These are phyloP conservation scores for Knoxdaviesia proteae DNA, from an alignment of 2,329 filamentous ascomycete species.

Conservation along the genomic window DNA sequence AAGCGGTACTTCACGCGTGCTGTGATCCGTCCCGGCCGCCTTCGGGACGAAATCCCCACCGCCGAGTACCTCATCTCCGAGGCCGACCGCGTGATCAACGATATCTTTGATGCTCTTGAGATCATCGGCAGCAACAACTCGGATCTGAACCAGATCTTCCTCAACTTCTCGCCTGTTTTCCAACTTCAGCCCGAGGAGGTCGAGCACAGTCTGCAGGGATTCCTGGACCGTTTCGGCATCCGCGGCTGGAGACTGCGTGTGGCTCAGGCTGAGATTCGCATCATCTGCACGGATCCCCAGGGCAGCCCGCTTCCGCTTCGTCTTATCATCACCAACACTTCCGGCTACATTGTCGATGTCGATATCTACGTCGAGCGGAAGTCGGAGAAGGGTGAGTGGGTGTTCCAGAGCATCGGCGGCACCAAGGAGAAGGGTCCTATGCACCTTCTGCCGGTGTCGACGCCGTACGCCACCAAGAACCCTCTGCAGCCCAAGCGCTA, in stretches of 20 bases:
- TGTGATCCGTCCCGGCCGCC: slow-evolving; percentile 78
- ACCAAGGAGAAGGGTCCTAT: slow-evolving; percentile 89
- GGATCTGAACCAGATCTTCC: slow-evolving; percentile 98
- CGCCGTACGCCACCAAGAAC: slow-evolving; percentile 94
- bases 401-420: slow-evolving; percentile 94
- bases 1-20: slow-evolving; percentile 98
- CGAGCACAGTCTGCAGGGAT: slow-evolving; percentile 79
- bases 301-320: slow-evolving; percentile 78
- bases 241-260: slow-evolving; percentile 93
- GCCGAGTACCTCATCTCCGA: slow-evolving; percentile 96
- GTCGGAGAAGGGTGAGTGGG: slow-evolving; percentile 93
- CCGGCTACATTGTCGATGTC: slow-evolving; percentile 90
- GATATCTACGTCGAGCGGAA: slow-evolving; percentile 97
- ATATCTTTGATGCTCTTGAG: slow-evolving; percentile 92
- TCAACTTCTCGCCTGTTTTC: slow-evolving; percentile 98
- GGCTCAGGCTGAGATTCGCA: slow-evolving; percentile 91
- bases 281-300: slow-evolving; percentile 79
- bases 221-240: slow-evolving; percentile 88
- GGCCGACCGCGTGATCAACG: slow-evolving; percentile 87
- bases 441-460: slow-evolving; percentile 77
- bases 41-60: slow-evolving; percentile 95
- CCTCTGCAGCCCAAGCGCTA: slow-evolving; percentile 97
- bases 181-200: slow-evolving; percentile 76
- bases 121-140: slow-evolving; percentile 99
- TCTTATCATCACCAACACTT: slow-evolving; percentile 95